These are phyloP conservation scores for Lachnellula suecica DNA, from an alignment of 2,329 filamentous ascomycete genomes.

Conservation along the genomic window DNA sequence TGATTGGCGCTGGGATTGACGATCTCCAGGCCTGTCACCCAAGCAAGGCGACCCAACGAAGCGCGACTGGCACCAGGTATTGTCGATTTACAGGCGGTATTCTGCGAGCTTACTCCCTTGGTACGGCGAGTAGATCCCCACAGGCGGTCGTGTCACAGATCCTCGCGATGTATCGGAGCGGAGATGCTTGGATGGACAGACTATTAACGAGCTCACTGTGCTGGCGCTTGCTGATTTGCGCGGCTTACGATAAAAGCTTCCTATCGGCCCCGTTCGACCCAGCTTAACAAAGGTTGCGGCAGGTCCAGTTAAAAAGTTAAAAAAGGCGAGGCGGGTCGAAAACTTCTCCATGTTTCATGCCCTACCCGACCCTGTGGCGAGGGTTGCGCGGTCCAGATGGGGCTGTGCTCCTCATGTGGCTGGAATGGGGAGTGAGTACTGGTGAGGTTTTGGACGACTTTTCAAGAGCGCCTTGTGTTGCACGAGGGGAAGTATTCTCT, in stretches of 20 bases:
- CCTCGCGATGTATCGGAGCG: neutral
- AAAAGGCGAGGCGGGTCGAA: slow-evolving; percentile 8
- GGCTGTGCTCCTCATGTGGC: slow-evolving; percentile 6
- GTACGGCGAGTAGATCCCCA: neutral
- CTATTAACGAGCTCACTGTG: slow-evolving; percentile 10
- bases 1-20: slow-evolving; percentile 19
- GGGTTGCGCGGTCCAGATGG: neutral
- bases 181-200: neutral
- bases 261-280: neutral
- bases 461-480: neutral
- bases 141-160: slow-evolving; percentile 13
- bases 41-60: slow-evolving; percentile 19
- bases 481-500: neutral
- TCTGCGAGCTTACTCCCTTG: neutral
- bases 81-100: neutral
- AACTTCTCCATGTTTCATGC: slow-evolving; percentile 10
- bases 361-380: slow-evolving; percentile 3
- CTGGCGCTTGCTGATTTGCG: slow-evolving; percentile 24
- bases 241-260: slow-evolving; percentile 5
- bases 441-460: neutral
- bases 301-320: slow-evolving; percentile 2
- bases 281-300: neutral
- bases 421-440: neutral
- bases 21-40: slow-evolving; percentile 17
- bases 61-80: slow-evolving; percentile 21